These are phyloP conservation scores for Cutaneotrichosporon curvatum DNA, from an alignment of 1,284 basidiomycete genomes.

Conservation along the genomic window DNA sequence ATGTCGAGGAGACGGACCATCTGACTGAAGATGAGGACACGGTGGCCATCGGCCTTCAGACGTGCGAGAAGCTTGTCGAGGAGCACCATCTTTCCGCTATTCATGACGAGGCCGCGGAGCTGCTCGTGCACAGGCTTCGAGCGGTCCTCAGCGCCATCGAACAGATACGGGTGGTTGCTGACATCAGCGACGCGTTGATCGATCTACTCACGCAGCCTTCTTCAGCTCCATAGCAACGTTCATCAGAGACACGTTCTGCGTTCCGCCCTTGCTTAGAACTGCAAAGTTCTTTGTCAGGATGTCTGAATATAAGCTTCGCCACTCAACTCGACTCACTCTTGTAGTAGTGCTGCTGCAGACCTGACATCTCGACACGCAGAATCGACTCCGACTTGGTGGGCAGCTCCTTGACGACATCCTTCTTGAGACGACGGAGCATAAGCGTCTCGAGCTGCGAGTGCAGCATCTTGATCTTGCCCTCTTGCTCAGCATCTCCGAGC, in stretches of 20 bases:
- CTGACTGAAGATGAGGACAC: conserved; percentile 97
- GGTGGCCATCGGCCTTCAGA: conserved; percentile 84
- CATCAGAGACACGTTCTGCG: conserved; percentile 81
- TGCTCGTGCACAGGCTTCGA: conserved; percentile 65
- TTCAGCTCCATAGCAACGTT: conserved; percentile 96
- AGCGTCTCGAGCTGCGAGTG: conserved; percentile 88
- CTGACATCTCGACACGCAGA: conserved; percentile 94
- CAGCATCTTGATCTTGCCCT: conserved; percentile 87
- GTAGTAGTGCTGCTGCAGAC: conserved; percentile 96
- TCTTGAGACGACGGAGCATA: conserved; percentile 93
- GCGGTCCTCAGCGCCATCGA: conserved; percentile 85
- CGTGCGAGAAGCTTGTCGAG: conserved; percentile 88
- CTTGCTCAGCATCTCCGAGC: conserved; percentile 84
- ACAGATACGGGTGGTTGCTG: conserved; percentile 88
- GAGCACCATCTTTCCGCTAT: conserved; percentile 94
- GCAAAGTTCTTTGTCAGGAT: conserved; percentile 97
- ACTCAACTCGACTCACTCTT: conserved; percentile 67
- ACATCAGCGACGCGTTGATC: conserved; percentile 17
- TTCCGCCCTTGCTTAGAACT: conserved; percentile 79
- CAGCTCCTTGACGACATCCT: conserved; percentile 92
- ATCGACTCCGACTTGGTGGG: conserved; percentile 99
- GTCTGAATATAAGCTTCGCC: conserved; percentile 47
- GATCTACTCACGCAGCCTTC: conserved; percentile 62
- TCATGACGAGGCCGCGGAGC: conserved; percentile 93
- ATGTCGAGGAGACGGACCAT: conserved; percentile 99